Conservation (phyloP, 129 eudicot genomes). For the Deinandra increscens region DNA sequence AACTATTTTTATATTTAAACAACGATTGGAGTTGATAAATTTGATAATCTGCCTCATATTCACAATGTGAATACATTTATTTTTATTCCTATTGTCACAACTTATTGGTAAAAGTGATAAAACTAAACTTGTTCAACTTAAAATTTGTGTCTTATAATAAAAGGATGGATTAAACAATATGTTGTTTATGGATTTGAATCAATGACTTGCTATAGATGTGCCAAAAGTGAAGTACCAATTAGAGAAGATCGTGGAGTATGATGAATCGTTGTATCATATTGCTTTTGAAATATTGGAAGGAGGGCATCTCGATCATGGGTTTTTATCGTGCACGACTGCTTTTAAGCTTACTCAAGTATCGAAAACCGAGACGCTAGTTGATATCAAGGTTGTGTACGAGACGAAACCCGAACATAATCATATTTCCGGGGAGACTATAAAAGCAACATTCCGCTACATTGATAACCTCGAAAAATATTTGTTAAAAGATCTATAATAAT, state of each 20-base stretch:
- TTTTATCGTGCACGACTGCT: conserved; percentile 21
- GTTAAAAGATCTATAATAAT: conserved; percentile 2
- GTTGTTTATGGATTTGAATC: too few relatives aligned
- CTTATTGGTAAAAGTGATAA: too few relatives aligned
- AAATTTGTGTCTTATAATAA: too few relatives aligned
- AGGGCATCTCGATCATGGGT: conserved; percentile 38
- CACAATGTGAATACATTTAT: too few relatives aligned
- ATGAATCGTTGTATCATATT: conserved; percentile 32
- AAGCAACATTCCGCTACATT: conserved; percentile 31
- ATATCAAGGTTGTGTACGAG: conserved; percentile 37
- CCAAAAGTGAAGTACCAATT: conserved; percentile 33
- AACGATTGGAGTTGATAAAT: too few relatives aligned
- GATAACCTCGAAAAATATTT: conserved; percentile 27
- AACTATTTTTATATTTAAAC: too few relatives aligned
- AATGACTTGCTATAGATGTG: conserved; percentile 19
- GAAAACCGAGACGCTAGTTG: conserved; percentile 29
- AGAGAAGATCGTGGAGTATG: conserved; percentile 39
- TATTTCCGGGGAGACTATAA: conserved; percentile 31
- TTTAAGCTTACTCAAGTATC: conserved; percentile 31
- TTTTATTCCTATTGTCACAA: too few relatives aligned
- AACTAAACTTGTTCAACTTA: too few relatives aligned
- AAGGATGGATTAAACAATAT: too few relatives aligned
- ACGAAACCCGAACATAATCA: conserved; percentile 33
- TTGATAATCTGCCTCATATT: too few relatives aligned
- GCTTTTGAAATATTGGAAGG: conserved; percentile 45